Evolutionary conservation across 2,329 filamentous ascomycete species (phyloP), one percentile per base, ranked within the genome.

Genomic region (Pseudogymnoascus sp.): DNA sequence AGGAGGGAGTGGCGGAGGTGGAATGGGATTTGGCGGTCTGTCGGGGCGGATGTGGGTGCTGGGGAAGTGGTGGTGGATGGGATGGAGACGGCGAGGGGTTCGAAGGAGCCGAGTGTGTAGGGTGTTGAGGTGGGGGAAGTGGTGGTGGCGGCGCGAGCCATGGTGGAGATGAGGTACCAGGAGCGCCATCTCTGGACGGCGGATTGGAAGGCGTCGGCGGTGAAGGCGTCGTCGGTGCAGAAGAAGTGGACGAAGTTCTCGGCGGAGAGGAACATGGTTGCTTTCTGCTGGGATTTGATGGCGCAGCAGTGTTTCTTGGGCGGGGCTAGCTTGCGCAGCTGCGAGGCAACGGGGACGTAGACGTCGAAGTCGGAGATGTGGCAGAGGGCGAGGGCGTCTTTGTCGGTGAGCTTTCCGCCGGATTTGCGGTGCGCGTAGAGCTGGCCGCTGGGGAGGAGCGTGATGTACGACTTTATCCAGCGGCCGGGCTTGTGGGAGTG

Each of bases 231-330:
- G 51, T 91, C 90, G 1, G 89, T 91, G 65, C 86, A 88, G 77
- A 98, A 96, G 76, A 93, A 96, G 73, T 98, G 93, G 2, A 96
- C 90, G 72, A 92, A 98, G 69, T 93, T 93, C 62, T 90, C 87
- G 2, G 88, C 90, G 63, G 88, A 88, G 63, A 92, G 78, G 71
- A 97, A 97, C 71, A 96, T 87, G 65, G 85, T 86, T 0, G 89
- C 89, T 75, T 93, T 96, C 73, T 96, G 89, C 77, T 96, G 92
- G 70, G 90, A 96, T 77, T 96, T 97, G 70, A 98, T 83, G 0
- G 92, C 93, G 71, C 90, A 93, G 77, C 91, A 96, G 69, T 87
- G 82, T 72, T 88, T 90, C 76, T 95, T 96, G 0, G 93, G 93
- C 0, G 92, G 89, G 71, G 89, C 92, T 62, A 97, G 81, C 71